Conservation (phyloP, 2,329 filamentous ascomycete genomes). For the Parasarocladium wereldwijsianum region DNA sequence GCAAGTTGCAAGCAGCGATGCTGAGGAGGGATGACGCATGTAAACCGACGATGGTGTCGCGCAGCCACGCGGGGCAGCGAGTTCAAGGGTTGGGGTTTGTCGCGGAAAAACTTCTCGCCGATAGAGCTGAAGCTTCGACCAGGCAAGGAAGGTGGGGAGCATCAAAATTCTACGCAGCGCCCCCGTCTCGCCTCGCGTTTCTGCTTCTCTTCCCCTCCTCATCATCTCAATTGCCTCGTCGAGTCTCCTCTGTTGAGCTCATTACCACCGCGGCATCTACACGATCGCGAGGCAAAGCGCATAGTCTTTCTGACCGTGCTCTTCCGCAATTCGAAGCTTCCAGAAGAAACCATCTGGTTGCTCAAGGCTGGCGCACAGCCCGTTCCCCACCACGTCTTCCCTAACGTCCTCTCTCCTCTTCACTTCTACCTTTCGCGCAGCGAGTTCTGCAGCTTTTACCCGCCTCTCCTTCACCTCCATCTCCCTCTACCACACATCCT, state of each 20-base stretch:
- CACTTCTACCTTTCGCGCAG: conserved; percentile 46
- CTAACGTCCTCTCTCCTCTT: conserved; percentile 22
- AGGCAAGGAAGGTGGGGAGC: no score
- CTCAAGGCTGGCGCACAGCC: conserved; percentile 27
- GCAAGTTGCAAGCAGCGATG: no score
- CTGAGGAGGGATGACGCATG: no score
- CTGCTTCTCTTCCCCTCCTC: conserved; percentile 7
- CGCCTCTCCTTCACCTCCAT: conserved; percentile 31
- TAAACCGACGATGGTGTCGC: no score
- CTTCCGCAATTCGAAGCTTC: not conserved
- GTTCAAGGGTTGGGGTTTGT: no score
- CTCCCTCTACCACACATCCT: conserved; percentile 25
- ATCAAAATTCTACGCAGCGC: conserved; percentile 8
- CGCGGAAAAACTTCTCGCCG: not conserved
- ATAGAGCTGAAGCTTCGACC: no score
- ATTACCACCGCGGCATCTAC: not conserved
- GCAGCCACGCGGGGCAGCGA: no score
- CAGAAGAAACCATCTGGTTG: conserved; percentile 2
- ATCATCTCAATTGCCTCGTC: conserved; percentile 10
- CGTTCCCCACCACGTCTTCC: conserved; percentile 26
- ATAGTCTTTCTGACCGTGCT: no score
- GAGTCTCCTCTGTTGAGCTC: conserved; percentile 1
- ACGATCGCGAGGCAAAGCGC: no score
- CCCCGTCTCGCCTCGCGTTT: conserved; percentile 9
- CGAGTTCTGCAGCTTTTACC: conserved; percentile 48